These are phyloP conservation scores for Trichosporon sp. DNA, from an alignment of 1,284 basidiomycete genomes.

Conservation along the genomic window DNA sequence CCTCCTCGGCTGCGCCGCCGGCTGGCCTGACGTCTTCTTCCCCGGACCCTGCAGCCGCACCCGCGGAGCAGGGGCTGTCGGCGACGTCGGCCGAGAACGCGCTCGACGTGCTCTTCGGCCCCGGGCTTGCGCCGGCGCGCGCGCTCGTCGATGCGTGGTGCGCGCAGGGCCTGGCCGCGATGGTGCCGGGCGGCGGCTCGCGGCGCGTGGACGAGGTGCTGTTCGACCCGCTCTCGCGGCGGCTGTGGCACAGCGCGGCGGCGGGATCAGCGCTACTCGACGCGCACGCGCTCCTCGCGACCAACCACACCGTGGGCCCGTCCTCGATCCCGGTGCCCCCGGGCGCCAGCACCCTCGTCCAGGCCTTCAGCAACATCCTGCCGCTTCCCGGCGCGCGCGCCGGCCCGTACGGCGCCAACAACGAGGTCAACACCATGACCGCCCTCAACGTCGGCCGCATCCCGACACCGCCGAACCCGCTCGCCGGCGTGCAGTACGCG, in stretches of 20 bases:
- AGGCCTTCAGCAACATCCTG: constrained; percentile 22
- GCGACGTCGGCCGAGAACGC: constrained; percentile 14
- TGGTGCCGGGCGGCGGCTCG: constrained; percentile 14
- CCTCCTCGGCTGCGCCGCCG: not conserved
- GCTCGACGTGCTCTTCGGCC: constrained; percentile 41
- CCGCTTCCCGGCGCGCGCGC: constrained; percentile 21
- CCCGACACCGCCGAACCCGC: constrained; percentile 23
- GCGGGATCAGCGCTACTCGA: not conserved
- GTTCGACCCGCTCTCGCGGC: constrained; percentile 8
- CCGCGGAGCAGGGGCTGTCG: not conserved
- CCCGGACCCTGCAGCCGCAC: not conserved
- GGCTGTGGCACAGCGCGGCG: constrained; percentile 18
- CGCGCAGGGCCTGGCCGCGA: constrained; percentile 25
- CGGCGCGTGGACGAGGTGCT: constrained; percentile 1
- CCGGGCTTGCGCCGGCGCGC: constrained; percentile 20
- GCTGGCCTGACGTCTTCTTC: not conserved
- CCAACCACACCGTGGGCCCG: constrained; percentile 18
- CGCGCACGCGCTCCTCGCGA: constrained; percentile 33
- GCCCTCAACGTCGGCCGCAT: not conserved
- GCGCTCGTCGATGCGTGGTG: constrained; percentile 37
- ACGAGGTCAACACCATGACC: not conserved
- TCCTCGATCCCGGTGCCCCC: constrained; percentile 33
- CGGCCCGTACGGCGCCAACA: not conserved
- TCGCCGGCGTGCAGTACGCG: constrained; percentile 37
- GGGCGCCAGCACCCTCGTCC: constrained; percentile 9